phyloP scores from a whole-genome alignment of 1,284 basidiomycete genomes.

The Boletus hoseneyae region DNA sequence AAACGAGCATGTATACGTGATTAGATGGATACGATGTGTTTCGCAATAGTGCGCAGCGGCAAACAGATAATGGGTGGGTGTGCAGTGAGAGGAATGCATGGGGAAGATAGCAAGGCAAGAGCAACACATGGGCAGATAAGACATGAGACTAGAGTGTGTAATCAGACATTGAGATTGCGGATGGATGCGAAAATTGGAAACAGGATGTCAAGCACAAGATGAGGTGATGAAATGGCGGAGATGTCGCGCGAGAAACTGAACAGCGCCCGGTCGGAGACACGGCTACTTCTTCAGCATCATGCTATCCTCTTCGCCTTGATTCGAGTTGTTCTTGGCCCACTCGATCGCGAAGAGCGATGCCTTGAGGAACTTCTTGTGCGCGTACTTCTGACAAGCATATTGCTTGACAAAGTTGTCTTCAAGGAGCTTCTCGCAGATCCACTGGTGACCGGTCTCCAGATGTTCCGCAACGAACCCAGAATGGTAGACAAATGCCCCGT shows the following conservation, averaged over 20 bases:
- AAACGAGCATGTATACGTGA: conserved; percentile 35
- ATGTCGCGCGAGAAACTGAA: conserved; percentile 28
- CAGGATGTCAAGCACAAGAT: conserved; percentile 38
- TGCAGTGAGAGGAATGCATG: conserved; percentile 29
- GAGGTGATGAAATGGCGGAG: conserved; percentile 27
- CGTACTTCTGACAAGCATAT: conserved; percentile 96
- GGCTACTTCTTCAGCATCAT: conserved; percentile 51
- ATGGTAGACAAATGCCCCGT: conserved; percentile 90
- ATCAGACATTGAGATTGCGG: conserved; percentile 38
- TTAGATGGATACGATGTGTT: conserved; percentile 37
- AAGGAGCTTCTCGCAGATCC: conserved; percentile 83
- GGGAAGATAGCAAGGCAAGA: conserved; percentile 33
- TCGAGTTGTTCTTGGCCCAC: conserved; percentile 53
- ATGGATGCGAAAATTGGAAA: conserved; percentile 34
- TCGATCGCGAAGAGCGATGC: conserved; percentile 72
- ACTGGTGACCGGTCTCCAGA: conserved; percentile 76
- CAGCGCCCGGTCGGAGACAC: conserved; percentile 17
- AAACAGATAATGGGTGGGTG: conserved; percentile 23
- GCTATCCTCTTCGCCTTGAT: conserved; percentile 31
- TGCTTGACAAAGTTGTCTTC: conserved; percentile 80
- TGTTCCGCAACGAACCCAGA: conserved; percentile 92
- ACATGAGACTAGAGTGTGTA: conserved; percentile 38
- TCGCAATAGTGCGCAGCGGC: conserved; percentile 33
- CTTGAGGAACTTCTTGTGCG: conserved; percentile 95
- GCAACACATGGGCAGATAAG: conserved; percentile 34